Base-by-base conservation (phyloP, 2,329 filamentous ascomycete species). In the Paecilomyces sp. region DNA sequence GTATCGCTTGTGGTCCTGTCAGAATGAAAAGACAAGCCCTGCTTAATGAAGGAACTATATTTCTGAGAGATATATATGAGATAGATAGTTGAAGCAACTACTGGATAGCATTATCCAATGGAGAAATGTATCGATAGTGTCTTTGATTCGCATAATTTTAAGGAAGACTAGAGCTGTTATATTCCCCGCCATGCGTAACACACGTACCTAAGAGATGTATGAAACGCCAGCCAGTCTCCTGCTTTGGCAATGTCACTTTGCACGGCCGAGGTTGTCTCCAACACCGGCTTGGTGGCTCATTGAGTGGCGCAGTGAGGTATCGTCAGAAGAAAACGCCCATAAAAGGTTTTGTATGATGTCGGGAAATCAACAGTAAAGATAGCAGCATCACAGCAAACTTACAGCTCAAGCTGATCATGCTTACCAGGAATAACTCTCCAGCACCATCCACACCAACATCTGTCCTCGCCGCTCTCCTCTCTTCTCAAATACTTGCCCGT, bases 381-480 rank as follows among this genome's bases (percentile, higher is more conserved):
- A 41, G 36, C 36, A 41, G 36, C 15, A 41, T n/a, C 13, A 41
- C 15, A 41, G 22, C 9, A 30, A 28, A 9, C 51, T 30, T 53
- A 47, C n/a, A 47, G 34, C 15, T 58, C 25, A 22, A 24, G 55
- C 7, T 58, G 33, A 64, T 85, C 83, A 60, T 75, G 75, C 57
- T 74, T 75, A 12, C 86, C 81, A 0, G 87, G 87, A 57, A 95
- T 85, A 2, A 91, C 87, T 62, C 91, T 81, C 73, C 82, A 85
- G 73, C 93, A 97, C 92, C 93, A 97, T 0, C 89, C 91, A 74
- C 92, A 97, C 91, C 91, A 96, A 70, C 89, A 92, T 62, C 92
- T 83, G 59, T 86, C 80, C 55, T 77, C 74, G 0, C 90, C 90
- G 13, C 79, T 79, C 58, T 87, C 82, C 74, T 97, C 93, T 25